Evolutionary conservation across 1,139 yeast genomes (phyloP).

Genomic region (Geotrichum australiense): DNA sequence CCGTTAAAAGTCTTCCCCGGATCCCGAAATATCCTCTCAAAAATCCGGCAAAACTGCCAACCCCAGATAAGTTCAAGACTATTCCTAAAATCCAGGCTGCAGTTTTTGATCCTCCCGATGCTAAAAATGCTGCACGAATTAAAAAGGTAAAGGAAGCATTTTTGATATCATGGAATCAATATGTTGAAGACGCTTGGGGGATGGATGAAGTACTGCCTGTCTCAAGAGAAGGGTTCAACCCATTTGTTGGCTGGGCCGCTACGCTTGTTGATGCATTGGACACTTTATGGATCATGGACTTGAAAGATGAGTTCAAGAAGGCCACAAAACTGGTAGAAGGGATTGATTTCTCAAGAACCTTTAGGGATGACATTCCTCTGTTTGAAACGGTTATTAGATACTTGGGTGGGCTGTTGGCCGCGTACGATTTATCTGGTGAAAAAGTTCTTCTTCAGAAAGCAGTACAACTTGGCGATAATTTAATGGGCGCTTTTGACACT

Average conservation of each 20-base stretch:
- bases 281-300: constrained; percentile 57
- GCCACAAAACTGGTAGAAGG: constrained; percentile 47
- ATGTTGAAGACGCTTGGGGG: constrained; percentile 58
- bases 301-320: constrained; percentile 45
- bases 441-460: constrained; percentile 48
- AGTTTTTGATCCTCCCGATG: constrained; percentile 2
- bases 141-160: constrained; percentile 46
- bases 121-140: constrained; percentile 5
- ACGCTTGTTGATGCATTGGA: constrained; percentile 63
- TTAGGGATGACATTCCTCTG: constrained; percentile 46
- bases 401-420: constrained; percentile 66
- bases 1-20: constrained; percentile 22
- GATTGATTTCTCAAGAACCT: constrained; percentile 46
- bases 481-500: constrained; percentile 63
- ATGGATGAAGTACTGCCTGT: constrained; percentile 52
- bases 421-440: constrained; percentile 53
- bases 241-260: constrained; percentile 45
- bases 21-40: constrained; percentile 24
- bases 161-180: constrained; percentile 51
- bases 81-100: constrained; percentile 14
- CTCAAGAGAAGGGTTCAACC: constrained; percentile 31
- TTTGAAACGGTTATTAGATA: constrained; percentile 67
- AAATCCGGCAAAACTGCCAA: constrained; percentile 16
- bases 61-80: background rate
- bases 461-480: constrained; percentile 55